Conservation (phyloP, 805 yeast species). For the Cyberlindnera mississippiensis region DNA sequence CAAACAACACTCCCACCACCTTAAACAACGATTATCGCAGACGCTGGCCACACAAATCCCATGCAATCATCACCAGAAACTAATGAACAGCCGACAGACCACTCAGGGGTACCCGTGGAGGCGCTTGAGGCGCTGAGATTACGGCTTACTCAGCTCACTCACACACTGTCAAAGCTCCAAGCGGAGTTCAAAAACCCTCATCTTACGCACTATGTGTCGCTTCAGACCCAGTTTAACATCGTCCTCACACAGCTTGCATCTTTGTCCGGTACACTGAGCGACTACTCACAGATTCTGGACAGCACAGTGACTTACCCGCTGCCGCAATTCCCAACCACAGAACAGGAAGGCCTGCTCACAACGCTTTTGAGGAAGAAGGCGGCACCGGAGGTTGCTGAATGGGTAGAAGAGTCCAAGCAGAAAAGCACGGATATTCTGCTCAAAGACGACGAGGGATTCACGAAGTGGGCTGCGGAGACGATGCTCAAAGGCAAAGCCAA, state of each 20-base stretch:
- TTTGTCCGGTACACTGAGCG: conserved; percentile 63
- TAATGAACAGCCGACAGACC: conserved; percentile 24
- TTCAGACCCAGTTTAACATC: conserved; percentile 83
- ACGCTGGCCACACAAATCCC: neutral
- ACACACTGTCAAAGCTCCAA: conserved; percentile 54
- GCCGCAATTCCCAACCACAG: conserved; percentile 78
- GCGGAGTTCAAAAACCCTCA: conserved; percentile 46
- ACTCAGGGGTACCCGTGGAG: conserved; percentile 52
- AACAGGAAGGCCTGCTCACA: conserved; percentile 77
- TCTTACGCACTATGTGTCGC: conserved; percentile 54
- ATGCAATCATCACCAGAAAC: conserved; percentile 8
- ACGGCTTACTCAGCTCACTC: conserved; percentile 57
- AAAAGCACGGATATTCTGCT: conserved; percentile 19
- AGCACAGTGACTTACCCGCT: conserved; percentile 79
- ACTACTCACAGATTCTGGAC: conserved; percentile 53
- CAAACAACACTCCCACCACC: neutral
- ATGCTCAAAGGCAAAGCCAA: conserved; percentile 50
- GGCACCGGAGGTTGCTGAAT: conserved; percentile 84
- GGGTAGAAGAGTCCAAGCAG: conserved; percentile 56
- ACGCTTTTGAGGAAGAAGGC: conserved; percentile 84
- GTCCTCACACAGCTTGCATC: conserved; percentile 78
- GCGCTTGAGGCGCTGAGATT: conserved; percentile 61
- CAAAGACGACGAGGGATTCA: conserved; percentile 57
- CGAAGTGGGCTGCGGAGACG: conserved; percentile 62
- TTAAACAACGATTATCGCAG: neutral